Evolutionary conservation across 1,284 basidiomycete genomes (phyloP).

Genomic region (Porogramme epimiltina): DNA sequence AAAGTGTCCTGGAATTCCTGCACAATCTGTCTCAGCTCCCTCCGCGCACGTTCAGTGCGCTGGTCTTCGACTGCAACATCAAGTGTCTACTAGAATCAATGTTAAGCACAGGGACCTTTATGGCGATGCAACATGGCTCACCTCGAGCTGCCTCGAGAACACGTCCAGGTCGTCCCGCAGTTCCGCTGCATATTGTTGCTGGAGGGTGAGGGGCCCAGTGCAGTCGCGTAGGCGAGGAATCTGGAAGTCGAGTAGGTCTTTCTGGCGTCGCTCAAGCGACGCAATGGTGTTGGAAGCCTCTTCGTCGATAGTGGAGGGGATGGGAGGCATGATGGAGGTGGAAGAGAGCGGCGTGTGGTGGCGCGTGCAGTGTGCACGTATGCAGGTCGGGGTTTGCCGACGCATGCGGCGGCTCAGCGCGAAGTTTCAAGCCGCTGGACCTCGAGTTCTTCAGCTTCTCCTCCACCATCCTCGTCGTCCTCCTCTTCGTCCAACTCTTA

Average conservation of each 20-base stretch:
- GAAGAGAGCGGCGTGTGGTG: conserved; percentile 1
- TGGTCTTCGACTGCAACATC: conserved; percentile 71
- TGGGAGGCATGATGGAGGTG: conserved; percentile 56
- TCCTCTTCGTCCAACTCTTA: background rate
- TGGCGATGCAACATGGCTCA: conserved; percentile 35
- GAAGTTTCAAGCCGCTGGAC: background rate
- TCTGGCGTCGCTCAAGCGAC: conserved; percentile 55
- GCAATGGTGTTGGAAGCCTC: conserved; percentile 52
- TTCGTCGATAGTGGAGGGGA: conserved; percentile 54
- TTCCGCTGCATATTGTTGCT: conserved; percentile 75
- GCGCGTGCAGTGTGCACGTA: background rate
- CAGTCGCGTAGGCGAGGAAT: conserved; percentile 73
- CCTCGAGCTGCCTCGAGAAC: conserved; percentile 69
- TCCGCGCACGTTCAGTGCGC: conserved; percentile 51
- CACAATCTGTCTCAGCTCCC: conserved; percentile 52
- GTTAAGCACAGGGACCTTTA: conserved; percentile 7
- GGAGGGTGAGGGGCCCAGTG: conserved; percentile 62
- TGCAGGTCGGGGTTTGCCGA: background rate
- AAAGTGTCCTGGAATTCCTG: conserved; percentile 49
- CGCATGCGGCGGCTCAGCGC: no score
- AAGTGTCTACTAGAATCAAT: conserved; percentile 49
- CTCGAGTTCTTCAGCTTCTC: background rate
- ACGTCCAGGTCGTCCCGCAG: conserved; percentile 73
- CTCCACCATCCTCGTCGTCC: background rate
- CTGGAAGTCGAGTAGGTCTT: conserved; percentile 70